Evolutionary conservation across 139 green algal species (phyloP), one percentile per base, ranked within the genome.

Genomic region (Haematococcus lacustris): DNA sequence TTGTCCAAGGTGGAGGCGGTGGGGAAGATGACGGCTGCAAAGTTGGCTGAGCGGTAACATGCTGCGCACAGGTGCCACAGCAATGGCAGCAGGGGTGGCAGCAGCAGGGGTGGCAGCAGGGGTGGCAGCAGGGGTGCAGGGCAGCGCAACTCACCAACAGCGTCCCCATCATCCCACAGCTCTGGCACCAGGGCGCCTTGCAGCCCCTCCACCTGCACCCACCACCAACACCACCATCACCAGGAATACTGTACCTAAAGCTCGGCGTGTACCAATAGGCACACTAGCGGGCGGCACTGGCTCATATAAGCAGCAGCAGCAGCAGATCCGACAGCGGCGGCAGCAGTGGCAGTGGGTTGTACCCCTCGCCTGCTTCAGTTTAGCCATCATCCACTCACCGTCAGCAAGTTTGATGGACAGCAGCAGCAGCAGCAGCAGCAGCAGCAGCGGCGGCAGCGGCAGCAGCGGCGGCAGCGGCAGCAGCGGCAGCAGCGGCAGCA

Each of bases 161-260:
- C 91, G 70, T 96, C 91, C 1, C 84, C 90, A 53, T 95, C 81
- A 71, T 96, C 91, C 76, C 89, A 85, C 28, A 94, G 85, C 39
- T 78, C 73, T 0, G 78, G 80, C 2, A 51, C 50, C 38, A 94
- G 76, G 0, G 82, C 76, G 17, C 88, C 90, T 64, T 88, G 71
- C 30, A 91, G 64, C 28, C 78, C 80, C 2, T 83, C 66, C 23
- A 74, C 69, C 66, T 64, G 68, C 3, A 32, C 64, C 26, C n/a
- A 67, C 60, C 25, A 40, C 23, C 17, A 26, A 35, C 60, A 67
- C 9, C 60, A 67, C 60, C 23, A 26, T 67, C 60, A 67, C 25
- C 30, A 57, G 47, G 21, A 57, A 21, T 21, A 57, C 47, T 28
- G 13, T 28, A 21, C 47, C 32, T 67, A 26, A 67, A 34, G 32